Evolutionary conservation across 1,139 yeast species (phyloP).

Genomic region (Pichia inconspicua): DNA sequence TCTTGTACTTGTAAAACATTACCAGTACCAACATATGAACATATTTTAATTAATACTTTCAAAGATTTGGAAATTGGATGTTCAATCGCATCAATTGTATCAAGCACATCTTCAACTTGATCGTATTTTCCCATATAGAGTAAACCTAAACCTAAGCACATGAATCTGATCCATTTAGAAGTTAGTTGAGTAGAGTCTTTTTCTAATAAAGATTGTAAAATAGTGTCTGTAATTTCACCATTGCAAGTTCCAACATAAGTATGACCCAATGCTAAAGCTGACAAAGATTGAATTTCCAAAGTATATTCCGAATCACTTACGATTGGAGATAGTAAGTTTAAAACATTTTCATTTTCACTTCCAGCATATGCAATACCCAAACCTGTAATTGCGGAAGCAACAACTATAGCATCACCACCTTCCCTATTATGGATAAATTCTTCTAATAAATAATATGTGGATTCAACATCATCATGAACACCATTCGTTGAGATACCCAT

Average conservation of each 20-base stretch:
- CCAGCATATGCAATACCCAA: conserved; percentile 95
- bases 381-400: conserved; percentile 81
- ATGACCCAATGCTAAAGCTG: conserved; percentile 90
- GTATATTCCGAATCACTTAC: conserved; percentile 72
- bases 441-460: conserved; percentile 77
- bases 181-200: conserved; percentile 71
- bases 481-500: conserved; percentile 92
- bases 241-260: conserved; percentile 93
- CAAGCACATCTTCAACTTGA: conserved; percentile 90
- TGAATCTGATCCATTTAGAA: conserved; percentile 80
- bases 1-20: conserved; percentile 93
- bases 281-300: conserved; percentile 74
- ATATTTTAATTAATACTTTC: conserved; percentile 82
- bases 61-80: conserved; percentile 89
- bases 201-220: conserved; percentile 83
- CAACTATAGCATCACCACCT: conserved; percentile 40
- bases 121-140: conserved; percentile 92
- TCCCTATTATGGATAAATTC: conserved; percentile 54
- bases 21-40: conserved; percentile 98
- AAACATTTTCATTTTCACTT: conserved; percentile 76
- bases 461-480: conserved; percentile 93
- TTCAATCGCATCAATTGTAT: conserved; percentile 89
- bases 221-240: conserved; percentile 87
- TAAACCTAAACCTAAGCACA: conserved; percentile 88
- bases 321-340: conserved; percentile 72